Evolutionary conservation across 1,139 yeast species (phyloP), one percentile per base, ranked within the genome.

Genomic region (Zygosaccharomyces sapae): DNA sequence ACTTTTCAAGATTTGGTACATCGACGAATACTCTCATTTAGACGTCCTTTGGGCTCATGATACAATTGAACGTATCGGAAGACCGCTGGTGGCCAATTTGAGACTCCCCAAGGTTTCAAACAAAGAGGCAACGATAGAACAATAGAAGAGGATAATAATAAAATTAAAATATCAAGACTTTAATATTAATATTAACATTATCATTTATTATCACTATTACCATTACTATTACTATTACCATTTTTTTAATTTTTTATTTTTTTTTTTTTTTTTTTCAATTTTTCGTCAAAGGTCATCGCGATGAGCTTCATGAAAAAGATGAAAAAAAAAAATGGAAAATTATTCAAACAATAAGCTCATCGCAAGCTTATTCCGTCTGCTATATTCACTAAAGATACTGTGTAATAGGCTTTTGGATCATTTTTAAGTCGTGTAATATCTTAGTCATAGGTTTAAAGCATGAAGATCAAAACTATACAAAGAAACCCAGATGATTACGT

Each of bases 41-140:
- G 97, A 90, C 63, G 94, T 89, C 19, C 67, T 90, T 20, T 90
- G 97, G 97, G 95, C 96, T 0, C 65, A 70, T 27, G 89, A 86
- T 56, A 95, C 82, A 0, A 70, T 75, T n/a, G 73, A 73, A 3
- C 70, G 68, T 45, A 81, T 86, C 3, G 81, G 79, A 2, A 59
- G 53, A 9, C 71, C 70, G 9, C 56, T 75, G 9, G 47, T 60
- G 4, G 55, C 56, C 24, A 55, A 55, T 40, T 45, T 63, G 44
- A 57, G 65, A 46, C 40, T 54, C 31, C 53, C 62, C 22, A 44
- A 45, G 19, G 29, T 19, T 7, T 8, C 27, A 35, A 20, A 12
- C 33, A 25, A 44, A 34, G 45, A 37, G 34, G 40, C 22, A 27
- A 27, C 7, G 24, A 22, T 31, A 13, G 19, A 33, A 27, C 9